These are phyloP conservation scores for Penicillium sclerotigenum DNA, from an alignment of 2,329 filamentous ascomycete species.

Conservation along the genomic window DNA sequence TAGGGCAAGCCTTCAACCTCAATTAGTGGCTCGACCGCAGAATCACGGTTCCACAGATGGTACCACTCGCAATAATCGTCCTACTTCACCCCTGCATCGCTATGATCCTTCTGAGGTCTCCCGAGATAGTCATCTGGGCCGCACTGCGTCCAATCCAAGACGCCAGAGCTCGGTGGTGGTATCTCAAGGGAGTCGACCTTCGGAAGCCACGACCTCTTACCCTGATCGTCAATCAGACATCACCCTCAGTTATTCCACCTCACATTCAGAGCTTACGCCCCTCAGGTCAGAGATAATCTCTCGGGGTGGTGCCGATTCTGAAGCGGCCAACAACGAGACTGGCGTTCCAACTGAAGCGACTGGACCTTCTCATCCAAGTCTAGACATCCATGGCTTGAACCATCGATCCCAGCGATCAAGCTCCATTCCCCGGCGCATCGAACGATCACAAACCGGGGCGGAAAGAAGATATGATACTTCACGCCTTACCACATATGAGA, in stretches of 20 bases:
- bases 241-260: conserved; percentile 41
- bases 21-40: conserved; percentile 27
- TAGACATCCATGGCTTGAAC: conserved; percentile 22
- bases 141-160: conserved; percentile 31
- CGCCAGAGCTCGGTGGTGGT: conserved; percentile 42
- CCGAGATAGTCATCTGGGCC: conserved; percentile 32
- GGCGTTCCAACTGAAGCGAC: conserved; percentile 14
- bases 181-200: conserved; percentile 34
- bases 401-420: conserved; percentile 33
- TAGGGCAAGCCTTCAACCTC: conserved; percentile 29
- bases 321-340: conserved; percentile 24
- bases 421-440: conserved; percentile 35
- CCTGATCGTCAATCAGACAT: conserved; percentile 34
- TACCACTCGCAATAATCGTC: conserved; percentile 30
- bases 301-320: conserved; percentile 19
- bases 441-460: conserved; percentile 25
- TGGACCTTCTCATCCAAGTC: conserved; percentile 19
- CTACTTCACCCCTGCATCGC: conserved; percentile 33
- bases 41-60: conserved; percentile 31
- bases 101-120: conserved; percentile 31
- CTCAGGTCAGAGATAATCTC: conserved; percentile 23
- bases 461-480: conserved; percentile 29
- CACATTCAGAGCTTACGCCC: conserved; percentile 39
- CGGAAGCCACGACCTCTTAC: conserved; percentile 23
- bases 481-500: conserved; percentile 31